Conservation (phyloP, 116 monocot species). For the Dioscorea cayenensis region DNA sequence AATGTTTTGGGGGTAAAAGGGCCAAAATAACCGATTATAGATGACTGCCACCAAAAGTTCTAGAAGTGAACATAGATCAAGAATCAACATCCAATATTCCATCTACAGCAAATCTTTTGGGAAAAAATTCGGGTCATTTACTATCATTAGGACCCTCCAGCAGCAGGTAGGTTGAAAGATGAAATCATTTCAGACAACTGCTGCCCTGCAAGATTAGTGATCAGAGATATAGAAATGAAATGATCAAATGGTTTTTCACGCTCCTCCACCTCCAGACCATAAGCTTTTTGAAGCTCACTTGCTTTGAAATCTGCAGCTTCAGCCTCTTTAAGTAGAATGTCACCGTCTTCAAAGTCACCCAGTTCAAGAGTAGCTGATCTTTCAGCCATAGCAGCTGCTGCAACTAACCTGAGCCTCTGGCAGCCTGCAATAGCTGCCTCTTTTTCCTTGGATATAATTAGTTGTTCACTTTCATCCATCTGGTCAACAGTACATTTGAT, state of each 20-base stretch:
- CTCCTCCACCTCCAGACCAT: slow-evolving; percentile 25
- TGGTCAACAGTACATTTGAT: slow-evolving; percentile 31
- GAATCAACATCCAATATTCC: no score
- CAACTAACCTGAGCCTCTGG: slow-evolving; percentile 46
- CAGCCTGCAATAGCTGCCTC: slow-evolving; percentile 64
- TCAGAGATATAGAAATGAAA: slow-evolving; percentile 20
- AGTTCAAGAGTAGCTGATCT: slow-evolving; percentile 57
- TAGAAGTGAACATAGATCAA: no score
- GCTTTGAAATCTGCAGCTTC: slow-evolving; percentile 68
- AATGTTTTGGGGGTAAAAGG: no score
- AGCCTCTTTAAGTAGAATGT: slow-evolving; percentile 49
- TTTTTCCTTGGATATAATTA: slow-evolving; percentile 55
- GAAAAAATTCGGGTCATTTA: neutral
- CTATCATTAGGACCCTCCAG: neutral
- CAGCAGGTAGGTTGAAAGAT: neutral
- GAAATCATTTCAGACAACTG: slow-evolving; percentile 21
- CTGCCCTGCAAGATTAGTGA: slow-evolving; percentile 25
- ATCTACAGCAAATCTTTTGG: neutral
- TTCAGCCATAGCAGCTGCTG: slow-evolving; percentile 69
- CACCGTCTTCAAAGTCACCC: slow-evolving; percentile 68
- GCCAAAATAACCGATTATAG: no score
- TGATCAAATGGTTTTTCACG: slow-evolving; percentile 8
- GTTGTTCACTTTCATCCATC: slow-evolving; percentile 60
- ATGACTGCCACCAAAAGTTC: no score
- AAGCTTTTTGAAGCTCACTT: slow-evolving; percentile 50